Base-by-base conservation (phyloP, 768 basidiomycete genomes). In the Daedaleopsis sinensis region DNA sequence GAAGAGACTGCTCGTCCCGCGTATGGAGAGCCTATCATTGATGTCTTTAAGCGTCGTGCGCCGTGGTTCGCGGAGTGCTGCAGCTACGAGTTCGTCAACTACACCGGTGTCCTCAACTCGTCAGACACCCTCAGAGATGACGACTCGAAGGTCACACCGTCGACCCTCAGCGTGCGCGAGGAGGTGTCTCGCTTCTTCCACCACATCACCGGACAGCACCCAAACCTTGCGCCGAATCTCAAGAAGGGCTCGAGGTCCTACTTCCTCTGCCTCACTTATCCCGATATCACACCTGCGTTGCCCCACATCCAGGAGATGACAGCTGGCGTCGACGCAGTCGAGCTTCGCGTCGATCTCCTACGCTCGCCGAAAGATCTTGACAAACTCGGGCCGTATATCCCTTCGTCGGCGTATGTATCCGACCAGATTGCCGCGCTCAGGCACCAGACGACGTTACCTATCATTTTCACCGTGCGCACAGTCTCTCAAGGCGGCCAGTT, bases 181-280 rank as follows among this genome's bases (percentile, higher is more conserved):
- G 94, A 96, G 68, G 84, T 92, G 50, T 75, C 77, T 5, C 83
- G 94, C 35, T 99, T 94, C 84, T 98, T 99, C 82, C 80, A 80
- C 36, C 94, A 97, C 72, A 82, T 98, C 58, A 88, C 90, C 0
- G 93, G 93, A 0, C 74, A 83, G 43, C 74, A 79, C 36, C 82
- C 86, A 1, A 97, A 96, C 67, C 70, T 87, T 23, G 80, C 85
- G 0, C 71, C 77, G 2, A 88, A 86, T 66, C 70, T 88, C 23
- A 73, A 69, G 1, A 68, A 71, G 9, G 86, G 83, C 7, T 77
- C 79, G 23, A 84, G 91, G n/a, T 92, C 94, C 0, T 94, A 94
- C 77, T 98, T 98, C 82, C 81, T 98, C 43, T 89, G 90, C 10
- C 79, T 99, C 58, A 97, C 96, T 0, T 96, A 93, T 76, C 94